phyloP scores from a whole-genome alignment of 2,329 filamentous ascomycete genomes.

The Scolecobasidium constrictum region DNA sequence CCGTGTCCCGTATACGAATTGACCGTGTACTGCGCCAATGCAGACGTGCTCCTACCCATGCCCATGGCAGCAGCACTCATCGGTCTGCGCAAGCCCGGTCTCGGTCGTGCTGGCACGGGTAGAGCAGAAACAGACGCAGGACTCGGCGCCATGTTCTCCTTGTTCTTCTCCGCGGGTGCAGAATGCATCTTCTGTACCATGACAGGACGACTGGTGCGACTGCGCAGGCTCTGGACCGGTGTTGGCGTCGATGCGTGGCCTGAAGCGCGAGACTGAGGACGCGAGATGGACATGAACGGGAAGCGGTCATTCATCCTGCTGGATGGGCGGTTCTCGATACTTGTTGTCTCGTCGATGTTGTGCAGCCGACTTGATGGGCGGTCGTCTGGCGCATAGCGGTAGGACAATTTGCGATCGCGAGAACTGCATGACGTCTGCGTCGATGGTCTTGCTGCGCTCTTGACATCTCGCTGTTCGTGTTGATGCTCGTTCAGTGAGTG shows the following conservation, averaged over 20 bases:
- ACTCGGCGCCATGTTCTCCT: neutral
- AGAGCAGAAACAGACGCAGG: constrained; percentile 3
- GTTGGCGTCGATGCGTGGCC: neutral
- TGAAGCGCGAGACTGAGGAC: constrained; percentile 10
- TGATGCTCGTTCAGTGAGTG: too few species aligned
- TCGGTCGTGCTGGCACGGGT: neutral
- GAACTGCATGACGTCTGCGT: too few species aligned
- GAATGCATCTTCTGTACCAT: neutral
- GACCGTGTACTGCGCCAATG: constrained; percentile 13
- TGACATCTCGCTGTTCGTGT: too few species aligned
- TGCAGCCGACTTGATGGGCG: constrained; percentile 12
- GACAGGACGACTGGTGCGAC: neutral
- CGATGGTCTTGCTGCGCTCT: too few species aligned
- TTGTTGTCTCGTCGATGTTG: constrained; percentile 13
- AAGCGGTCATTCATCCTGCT: constrained; percentile 35
- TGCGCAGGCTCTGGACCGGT: neutral
- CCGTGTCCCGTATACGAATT: too few species aligned
- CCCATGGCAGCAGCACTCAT: constrained; percentile 8
- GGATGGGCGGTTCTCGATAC: constrained; percentile 14
- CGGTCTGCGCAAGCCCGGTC: constrained; percentile 12
- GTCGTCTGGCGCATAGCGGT: constrained; percentile 8
- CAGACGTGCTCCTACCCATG: constrained; percentile 15
- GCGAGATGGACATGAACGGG: constrained; percentile 26
- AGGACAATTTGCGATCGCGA: neutral
- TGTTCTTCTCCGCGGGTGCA: neutral